A percentile compares a stretch with the other conserved stretches of the same genome.
Evolutionary conservation across 192 early-diverging fungal species (phyloP).

Genomic region (Lobosporangium transversale): DNA sequence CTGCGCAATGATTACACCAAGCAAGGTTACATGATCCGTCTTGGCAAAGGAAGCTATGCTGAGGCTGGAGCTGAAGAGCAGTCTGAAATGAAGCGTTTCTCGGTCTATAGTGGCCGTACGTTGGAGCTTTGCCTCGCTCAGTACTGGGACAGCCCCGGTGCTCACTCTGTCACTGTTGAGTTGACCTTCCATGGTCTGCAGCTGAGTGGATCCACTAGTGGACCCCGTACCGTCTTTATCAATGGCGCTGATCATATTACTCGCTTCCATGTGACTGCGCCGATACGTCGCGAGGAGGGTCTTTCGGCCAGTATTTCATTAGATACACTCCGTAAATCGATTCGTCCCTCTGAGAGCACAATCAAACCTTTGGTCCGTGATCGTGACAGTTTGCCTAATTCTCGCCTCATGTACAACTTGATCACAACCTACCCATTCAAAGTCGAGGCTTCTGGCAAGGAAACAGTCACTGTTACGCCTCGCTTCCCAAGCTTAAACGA

Average conservation of each 20-base stretch:
- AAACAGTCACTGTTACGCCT: constrained; percentile 63
- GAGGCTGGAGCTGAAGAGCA: constrained; percentile 68
- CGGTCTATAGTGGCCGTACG: constrained; percentile 74
- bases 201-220: constrained; percentile 55
- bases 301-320: constrained; percentile 62
- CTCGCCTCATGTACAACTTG: constrained; percentile 74
- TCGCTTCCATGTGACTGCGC: constrained; percentile 76
- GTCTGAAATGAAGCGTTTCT: constrained; percentile 61
- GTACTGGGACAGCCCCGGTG: constrained; percentile 86
- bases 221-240: constrained; percentile 51
- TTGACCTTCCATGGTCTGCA: constrained; percentile 86
- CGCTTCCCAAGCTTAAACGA: constrained; percentile 69
- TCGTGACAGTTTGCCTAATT: constrained; percentile 81
- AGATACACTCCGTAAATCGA: constrained; percentile 69
- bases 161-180: constrained; percentile 72
- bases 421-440: constrained; percentile 80
- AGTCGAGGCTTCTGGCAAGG: constrained; percentile 61
- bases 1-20: constrained; percentile 70
- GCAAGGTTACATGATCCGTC: constrained; percentile 61
- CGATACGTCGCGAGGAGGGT: constrained; percentile 77
- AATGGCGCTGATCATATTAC: constrained; percentile 62
- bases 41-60: constrained; percentile 71
- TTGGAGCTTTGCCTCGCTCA: constrained; percentile 87
- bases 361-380: constrained; percentile 73
- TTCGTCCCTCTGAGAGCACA: constrained; percentile 71